Conservation (phyloP, 2,329 filamentous ascomycete genomes). For the Penicillium oxalicum region DNA sequence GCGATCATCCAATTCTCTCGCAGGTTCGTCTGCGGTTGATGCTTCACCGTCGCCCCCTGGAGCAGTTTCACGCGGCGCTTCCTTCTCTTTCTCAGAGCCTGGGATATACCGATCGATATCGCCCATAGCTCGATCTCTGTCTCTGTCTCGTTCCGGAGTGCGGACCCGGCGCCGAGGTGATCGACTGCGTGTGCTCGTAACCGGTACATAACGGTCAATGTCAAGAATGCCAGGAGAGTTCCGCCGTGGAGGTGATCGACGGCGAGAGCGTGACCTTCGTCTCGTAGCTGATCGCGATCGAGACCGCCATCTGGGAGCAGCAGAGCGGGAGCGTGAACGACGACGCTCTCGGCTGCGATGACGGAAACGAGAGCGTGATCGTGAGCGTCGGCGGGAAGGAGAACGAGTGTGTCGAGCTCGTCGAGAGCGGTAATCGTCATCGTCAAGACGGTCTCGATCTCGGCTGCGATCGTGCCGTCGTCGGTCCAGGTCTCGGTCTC, state of each 20-base stretch:
- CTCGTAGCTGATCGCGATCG: slow-evolving; percentile 18
- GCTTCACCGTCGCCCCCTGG: slow-evolving; percentile 11
- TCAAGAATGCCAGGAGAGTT: slow-evolving; percentile 31
- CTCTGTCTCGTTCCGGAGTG: slow-evolving; percentile 32
- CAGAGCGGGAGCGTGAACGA: slow-evolving; percentile 16
- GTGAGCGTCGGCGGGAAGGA: slow-evolving; percentile 16
- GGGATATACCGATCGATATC: slow-evolving; percentile 45
- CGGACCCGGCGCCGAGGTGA: slow-evolving; percentile 37
- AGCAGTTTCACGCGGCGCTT: slow-evolving; percentile 18
- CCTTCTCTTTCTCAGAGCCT: slow-evolving; percentile 27
- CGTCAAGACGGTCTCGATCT: slow-evolving; percentile 15
- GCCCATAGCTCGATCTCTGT: slow-evolving; percentile 14
- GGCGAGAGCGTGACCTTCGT: slow-evolving; percentile 30
- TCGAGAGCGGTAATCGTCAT: slow-evolving; percentile 22
- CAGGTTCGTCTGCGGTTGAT: slow-evolving; percentile 4
- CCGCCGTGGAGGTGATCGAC: slow-evolving; percentile 24
- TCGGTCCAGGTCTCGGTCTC: slow-evolving; percentile 18
- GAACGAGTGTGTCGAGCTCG: slow-evolving; percentile 24
- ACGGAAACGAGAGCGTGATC: slow-evolving; percentile 12
- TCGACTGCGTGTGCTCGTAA: slow-evolving; percentile 37
- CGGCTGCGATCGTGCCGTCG: slow-evolving; percentile 19
- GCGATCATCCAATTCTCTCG: slow-evolving; percentile 21
- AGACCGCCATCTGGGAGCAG: slow-evolving; percentile 17
- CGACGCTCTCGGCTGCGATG: slow-evolving; percentile 10
- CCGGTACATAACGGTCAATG: slow-evolving; percentile 41